phyloP scores from a whole-genome alignment of 1,139 yeast species.

The Pichia sp. region DNA sequence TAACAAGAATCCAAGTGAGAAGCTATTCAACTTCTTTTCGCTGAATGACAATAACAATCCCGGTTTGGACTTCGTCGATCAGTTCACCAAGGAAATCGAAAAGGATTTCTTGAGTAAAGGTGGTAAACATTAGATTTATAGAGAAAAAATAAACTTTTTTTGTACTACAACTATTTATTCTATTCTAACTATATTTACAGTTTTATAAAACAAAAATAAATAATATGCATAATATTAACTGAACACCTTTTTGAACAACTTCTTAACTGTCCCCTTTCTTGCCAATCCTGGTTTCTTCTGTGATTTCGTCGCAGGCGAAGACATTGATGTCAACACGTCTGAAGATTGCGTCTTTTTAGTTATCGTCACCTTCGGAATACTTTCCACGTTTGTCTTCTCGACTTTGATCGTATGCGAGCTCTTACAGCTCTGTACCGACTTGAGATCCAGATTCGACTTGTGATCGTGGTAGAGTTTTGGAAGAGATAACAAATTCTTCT shows the following conservation, averaged over 20 bases:
- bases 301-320: background rate
- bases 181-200: too few relatives aligned
- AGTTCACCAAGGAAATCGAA: slow-evolving; percentile 85
- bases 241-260: slow-evolving; percentile 16
- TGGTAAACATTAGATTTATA: slow-evolving; percentile 19
- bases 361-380: too few relatives aligned
- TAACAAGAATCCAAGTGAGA: slow-evolving; percentile 44
- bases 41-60: slow-evolving; percentile 44
- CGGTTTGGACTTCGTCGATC: slow-evolving; percentile 85
- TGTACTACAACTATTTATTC: too few relatives aligned
- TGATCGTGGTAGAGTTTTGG: background rate
- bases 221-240: slow-evolving; percentile 3
- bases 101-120: slow-evolving; percentile 39
- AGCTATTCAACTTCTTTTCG: slow-evolving; percentile 71
- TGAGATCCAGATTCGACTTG: background rate
- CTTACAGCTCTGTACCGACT: background rate
- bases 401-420: background rate
- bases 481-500: background rate
- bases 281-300: slow-evolving; percentile 4
- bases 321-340: background rate
- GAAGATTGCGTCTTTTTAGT: too few relatives aligned
- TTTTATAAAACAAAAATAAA: background rate
- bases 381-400: too few relatives aligned
- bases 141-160: too few relatives aligned
- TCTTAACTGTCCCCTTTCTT: slow-evolving; percentile 13